phyloP scores from a whole-genome alignment of 345 rosid species.

The Salix brachista region DNA sequence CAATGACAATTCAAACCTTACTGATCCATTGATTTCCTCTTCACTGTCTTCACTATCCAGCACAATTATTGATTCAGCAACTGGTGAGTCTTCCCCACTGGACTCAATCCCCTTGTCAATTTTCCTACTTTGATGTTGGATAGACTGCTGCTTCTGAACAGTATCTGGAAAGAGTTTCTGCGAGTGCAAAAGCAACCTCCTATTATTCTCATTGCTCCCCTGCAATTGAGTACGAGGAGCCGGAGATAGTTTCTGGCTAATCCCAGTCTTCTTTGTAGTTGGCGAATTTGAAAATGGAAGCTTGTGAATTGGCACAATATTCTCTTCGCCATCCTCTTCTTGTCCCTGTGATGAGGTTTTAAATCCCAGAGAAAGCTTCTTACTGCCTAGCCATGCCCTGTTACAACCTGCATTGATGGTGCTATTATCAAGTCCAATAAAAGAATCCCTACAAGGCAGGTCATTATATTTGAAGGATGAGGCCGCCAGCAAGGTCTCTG shows the following conservation, averaged over 20 bases:
- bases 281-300: constrained; percentile 13
- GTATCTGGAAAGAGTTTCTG: constrained; percentile 2
- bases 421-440: constrained; percentile 5
- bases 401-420: constrained; percentile 5
- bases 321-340: constrained; percentile 31
- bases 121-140: constrained; percentile 14
- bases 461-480: not conserved
- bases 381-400: constrained; percentile 21
- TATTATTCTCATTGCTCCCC: constrained; percentile 9
- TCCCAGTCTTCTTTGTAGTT: constrained; percentile 19
- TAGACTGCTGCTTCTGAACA: constrained; percentile 10
- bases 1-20: constrained; percentile 33
- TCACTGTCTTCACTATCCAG: constrained; percentile 79
- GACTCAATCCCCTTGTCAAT: constrained; percentile 14
- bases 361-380: constrained; percentile 45
- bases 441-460: constrained; percentile 13
- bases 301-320: constrained; percentile 14
- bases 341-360: constrained; percentile 21
- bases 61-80: constrained; percentile 49
- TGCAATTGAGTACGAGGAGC: constrained; percentile 31
- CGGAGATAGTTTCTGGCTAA: constrained; percentile 24
- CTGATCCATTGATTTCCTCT: constrained; percentile 37
- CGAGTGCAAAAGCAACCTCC: constrained; percentile 4
- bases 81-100: constrained; percentile 30
- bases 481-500: not conserved